Evolutionary conservation across 129 eudicot species (phyloP).

Genomic region (Artemisia argyi): DNA sequence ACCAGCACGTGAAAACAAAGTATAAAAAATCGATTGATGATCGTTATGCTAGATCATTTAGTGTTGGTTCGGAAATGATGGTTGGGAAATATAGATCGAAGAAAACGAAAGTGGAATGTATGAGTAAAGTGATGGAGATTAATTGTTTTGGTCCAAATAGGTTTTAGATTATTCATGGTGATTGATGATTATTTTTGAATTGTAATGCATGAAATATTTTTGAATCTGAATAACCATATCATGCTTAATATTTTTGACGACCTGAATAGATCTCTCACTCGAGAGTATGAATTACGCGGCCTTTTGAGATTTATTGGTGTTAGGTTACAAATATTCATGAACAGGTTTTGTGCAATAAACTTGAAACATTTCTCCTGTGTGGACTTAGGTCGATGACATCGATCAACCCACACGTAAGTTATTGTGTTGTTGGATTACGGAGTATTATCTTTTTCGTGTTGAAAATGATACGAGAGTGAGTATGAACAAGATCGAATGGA

Average conservation of each 20-base stretch:
- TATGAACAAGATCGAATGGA: too few species aligned
- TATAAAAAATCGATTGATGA: conserved; percentile 19
- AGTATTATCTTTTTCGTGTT: too few species aligned
- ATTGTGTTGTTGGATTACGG: too few species aligned
- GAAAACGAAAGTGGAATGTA: conserved; percentile 37
- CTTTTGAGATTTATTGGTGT: too few species aligned
- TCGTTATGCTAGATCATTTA: conserved; percentile 9
- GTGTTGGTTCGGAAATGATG: conserved; percentile 18
- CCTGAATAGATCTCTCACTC: too few species aligned
- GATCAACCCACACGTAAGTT: too few species aligned
- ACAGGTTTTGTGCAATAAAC: too few species aligned
- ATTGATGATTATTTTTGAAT: background rate
- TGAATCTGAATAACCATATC: background rate
- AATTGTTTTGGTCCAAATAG: conserved; percentile 65
- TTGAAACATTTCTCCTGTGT: too few species aligned
- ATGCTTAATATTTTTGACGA: background rate
- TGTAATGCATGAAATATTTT: conserved; percentile 21
- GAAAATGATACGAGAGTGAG: too few species aligned
- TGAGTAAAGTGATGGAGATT: conserved; percentile 54
- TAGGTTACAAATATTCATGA: too few species aligned
- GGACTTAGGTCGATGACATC: too few species aligned
- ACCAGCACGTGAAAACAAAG: conserved; percentile 47
- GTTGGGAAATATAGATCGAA: conserved; percentile 15
- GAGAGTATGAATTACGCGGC: too few species aligned
- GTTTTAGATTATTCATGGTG: conserved; percentile 28